Percentiles rank a stretch among this genome's conserved stretches.
These are phyloP conservation scores for Gloeopeniophorella convolvens DNA, from an alignment of 768 basidiomycete genomes.

Conservation along the genomic window DNA sequence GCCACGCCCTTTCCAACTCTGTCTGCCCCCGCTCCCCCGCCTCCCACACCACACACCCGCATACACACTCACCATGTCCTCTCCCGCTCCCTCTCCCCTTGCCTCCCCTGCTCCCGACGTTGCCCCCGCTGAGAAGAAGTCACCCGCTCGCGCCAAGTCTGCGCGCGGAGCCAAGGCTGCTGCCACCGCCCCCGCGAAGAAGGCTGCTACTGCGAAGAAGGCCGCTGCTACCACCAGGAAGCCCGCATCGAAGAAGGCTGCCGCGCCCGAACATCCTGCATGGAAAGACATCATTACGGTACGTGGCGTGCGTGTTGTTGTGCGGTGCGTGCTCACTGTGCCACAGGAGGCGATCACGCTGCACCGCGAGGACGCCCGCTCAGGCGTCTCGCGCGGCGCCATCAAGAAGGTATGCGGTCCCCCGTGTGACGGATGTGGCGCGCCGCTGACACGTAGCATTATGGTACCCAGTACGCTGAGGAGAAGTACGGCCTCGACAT, in stretches of 20 bases:
- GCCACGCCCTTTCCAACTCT: constrained; percentile 9
- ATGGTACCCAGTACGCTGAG: constrained; percentile 41
- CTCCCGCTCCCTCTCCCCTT: constrained; percentile 16
- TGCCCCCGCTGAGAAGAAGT: constrained; percentile 5
- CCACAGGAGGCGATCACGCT: constrained; percentile 64
- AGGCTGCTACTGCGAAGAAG: constrained; percentile 17
- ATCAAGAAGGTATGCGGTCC: constrained; percentile 57
- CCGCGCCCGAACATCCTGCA: constrained; percentile 26
- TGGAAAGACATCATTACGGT: constrained; percentile 38
- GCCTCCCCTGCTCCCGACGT: constrained; percentile 9
- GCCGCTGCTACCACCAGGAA: constrained; percentile 19
- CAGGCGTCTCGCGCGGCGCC: constrained; percentile 66
- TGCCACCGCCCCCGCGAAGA: constrained; percentile 12
- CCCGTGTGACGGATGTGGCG: too few relatives aligned
- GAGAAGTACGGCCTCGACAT: constrained; percentile 48
- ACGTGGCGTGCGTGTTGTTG: too few relatives aligned
- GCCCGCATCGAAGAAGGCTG: constrained; percentile 10
- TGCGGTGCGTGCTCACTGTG: background rate
- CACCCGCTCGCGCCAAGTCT: constrained; percentile 6
- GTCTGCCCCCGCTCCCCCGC: too few relatives aligned
- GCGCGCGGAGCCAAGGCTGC: constrained; percentile 16
- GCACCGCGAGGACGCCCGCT: constrained; percentile 57
- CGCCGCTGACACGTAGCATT: background rate
- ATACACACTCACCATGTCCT: constrained; percentile 16
- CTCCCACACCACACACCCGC: background rate